Percentiles rank a stretch among this genome's conserved stretches.
These are phyloP conservation scores for Mycena olivaceomarginata DNA, from an alignment of 768 basidiomycete species.

Conservation along the genomic window DNA sequence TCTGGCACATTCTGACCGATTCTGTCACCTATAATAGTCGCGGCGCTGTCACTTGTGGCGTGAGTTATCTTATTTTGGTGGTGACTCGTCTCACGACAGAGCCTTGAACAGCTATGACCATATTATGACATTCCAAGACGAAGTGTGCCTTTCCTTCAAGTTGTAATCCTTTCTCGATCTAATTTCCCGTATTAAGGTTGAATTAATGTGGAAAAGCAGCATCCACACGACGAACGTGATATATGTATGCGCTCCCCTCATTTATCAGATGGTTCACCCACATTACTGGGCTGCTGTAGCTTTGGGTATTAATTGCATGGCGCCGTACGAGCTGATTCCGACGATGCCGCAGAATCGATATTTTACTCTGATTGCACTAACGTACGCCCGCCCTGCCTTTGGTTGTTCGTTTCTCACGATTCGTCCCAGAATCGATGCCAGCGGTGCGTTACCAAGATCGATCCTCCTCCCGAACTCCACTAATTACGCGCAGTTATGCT, in stretches of 20 bases:
- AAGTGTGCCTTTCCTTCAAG: slow-evolving; percentile 1
- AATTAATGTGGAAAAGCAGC: slow-evolving; percentile 39
- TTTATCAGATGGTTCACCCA: background rate
- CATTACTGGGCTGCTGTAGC: background rate
- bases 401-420: background rate
- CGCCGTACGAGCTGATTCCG: background rate
- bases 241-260: slow-evolving; percentile 27
- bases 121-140: slow-evolving; percentile 33
- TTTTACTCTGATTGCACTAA: slow-evolving; percentile 33
- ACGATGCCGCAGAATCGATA: slow-evolving; percentile 34
- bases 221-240: slow-evolving; percentile 27
- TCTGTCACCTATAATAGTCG: slow-evolving; percentile 26
- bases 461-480: background rate
- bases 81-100: background rate
- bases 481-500: slow-evolving; percentile 25
- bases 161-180: background rate
- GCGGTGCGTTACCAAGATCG: slow-evolving; percentile 17
- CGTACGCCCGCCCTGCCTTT: slow-evolving; percentile 9
- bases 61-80: slow-evolving; percentile 5
- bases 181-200: slow-evolving; percentile 21
- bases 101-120: slow-evolving; percentile 34
- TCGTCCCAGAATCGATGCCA: slow-evolving; percentile 31
- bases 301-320: slow-evolving; percentile 5
- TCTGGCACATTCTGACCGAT: background rate
- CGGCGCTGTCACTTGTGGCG: slow-evolving; percentile 33